phyloP scores from a whole-genome alignment of 129 eudicot genomes.

The Gnaphalium uliginosum region DNA sequence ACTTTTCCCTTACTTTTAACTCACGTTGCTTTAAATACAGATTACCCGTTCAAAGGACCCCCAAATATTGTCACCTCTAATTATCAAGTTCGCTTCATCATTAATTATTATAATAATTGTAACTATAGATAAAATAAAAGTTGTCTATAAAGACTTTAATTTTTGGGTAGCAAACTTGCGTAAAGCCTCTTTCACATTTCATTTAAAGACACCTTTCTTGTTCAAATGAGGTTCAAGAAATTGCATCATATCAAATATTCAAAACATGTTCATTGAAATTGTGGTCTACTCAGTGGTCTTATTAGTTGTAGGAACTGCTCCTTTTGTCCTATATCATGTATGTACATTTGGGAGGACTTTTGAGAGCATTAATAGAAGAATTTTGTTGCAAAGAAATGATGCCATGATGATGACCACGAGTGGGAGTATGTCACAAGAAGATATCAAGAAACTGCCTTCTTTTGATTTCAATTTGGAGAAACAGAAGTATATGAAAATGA shows the following conservation, averaged over 20 bases:
- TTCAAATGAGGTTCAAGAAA: constrained; percentile 28
- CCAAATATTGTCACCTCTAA: no score
- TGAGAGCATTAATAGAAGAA: constrained; percentile 26
- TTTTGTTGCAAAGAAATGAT: constrained; percentile 28
- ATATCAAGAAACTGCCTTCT: constrained; percentile 52
- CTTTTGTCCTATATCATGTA: constrained; percentile 52
- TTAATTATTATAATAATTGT: no score
- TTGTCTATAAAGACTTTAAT: constrained; percentile 10
- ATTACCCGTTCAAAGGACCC: no score
- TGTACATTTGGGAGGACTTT: constrained; percentile 68
- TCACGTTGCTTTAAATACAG: no score
- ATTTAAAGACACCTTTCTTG: constrained; percentile 14
- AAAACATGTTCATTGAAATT: constrained; percentile 42
- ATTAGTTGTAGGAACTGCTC: constrained; percentile 46
- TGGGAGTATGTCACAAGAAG: constrained; percentile 51
- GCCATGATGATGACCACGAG: constrained; percentile 24
- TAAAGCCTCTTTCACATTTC: constrained; percentile 7
- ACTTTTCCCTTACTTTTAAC: no score
- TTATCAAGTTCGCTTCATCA: neutral
- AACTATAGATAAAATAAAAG: neutral
- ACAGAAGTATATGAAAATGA: constrained; percentile 20
- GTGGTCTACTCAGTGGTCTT: constrained; percentile 41
- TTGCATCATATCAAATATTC: constrained; percentile 15
- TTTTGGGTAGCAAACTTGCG: constrained; percentile 6
- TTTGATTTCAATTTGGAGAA: constrained; percentile 45